Evolutionary conservation across 345 rosid species (phyloP), one percentile per base, ranked within the genome.

Genomic region (Kernera saxatilis): DNA sequence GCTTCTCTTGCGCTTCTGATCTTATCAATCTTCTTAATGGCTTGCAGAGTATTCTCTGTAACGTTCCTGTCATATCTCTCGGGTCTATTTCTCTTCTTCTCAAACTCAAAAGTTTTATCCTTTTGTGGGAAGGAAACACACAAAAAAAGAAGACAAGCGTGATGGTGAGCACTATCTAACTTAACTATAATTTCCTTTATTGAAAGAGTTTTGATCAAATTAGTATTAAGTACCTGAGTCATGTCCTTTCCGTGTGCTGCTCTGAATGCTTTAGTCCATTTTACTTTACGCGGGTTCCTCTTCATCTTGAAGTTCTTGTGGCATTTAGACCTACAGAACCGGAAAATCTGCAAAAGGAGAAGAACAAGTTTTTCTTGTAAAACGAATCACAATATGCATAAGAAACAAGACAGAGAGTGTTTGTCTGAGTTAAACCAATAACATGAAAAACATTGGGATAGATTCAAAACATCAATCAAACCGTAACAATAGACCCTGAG

Each of bases 231-330:
- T 45, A 95, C 98, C 90, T 88, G 87, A 43, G 99, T 92, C 98
- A 95, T 92, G 77, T 95, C 98, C 77, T 95, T 95, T 15, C 96
- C 95, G 5, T 84, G 91, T 60, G 88, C 59, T 2, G 85, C 82
- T 82, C 98, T 83, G 45, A 81, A 90, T 63, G 93, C 97, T 86
- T 94, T 94, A 54, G 98, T 92, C 98, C 98, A 94, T 69, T 92
- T 92, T 6, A 94, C 93, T 69, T 94, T 92, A 40, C 97, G 88
- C 5, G 98, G 99, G 72, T 92, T 95, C 71, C 98, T 92, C 89
- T 95, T 95, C 99, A 92, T 95, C 80, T 95, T 95, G 67, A 92
- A 89, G 78, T 92, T 92, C 79, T 92, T 92, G 77, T 92, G 96
- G 82, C 96, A 89, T 76, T 89, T 70, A 3, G 93, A 92, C 80